Evolutionary conservation across 495 filamentous ascomycete genomes (phyloP).

Genomic region (Entonaema liquescens): DNA sequence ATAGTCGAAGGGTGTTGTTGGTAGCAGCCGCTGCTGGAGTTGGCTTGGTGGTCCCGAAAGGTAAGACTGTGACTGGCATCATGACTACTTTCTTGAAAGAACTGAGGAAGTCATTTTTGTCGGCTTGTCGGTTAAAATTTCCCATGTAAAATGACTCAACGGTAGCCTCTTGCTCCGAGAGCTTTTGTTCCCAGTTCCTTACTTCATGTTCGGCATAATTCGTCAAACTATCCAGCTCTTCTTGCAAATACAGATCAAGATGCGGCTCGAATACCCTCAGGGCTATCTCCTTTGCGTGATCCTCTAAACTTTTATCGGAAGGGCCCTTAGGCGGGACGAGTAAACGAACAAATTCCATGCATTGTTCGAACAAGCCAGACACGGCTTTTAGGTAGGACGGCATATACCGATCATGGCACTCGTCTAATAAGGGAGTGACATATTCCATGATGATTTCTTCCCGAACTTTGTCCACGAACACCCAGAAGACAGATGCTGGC

Average conservation of each 20-base stretch:
- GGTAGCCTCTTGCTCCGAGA: slow-evolving; percentile 88
- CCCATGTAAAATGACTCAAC: slow-evolving; percentile 95
- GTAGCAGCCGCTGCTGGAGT: slow-evolving; percentile 40
- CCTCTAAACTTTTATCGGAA: slow-evolving; percentile 40
- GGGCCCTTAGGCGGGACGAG: slow-evolving; percentile 63
- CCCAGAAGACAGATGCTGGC: slow-evolving; percentile 73
- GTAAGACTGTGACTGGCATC: slow-evolving; percentile 94
- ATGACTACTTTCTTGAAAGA: slow-evolving; percentile 99
- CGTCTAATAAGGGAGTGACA: slow-evolving; percentile 84
- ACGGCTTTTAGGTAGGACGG: slow-evolving; percentile 87
- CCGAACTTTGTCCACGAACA: slow-evolving; percentile 82
- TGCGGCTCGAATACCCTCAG: slow-evolving; percentile 85
- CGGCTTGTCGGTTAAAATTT: slow-evolving; percentile 90
- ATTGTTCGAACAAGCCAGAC: slow-evolving; percentile 86
- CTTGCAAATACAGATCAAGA: slow-evolving; percentile 89
- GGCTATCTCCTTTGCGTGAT: slow-evolving; percentile 67
- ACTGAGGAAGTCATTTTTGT: slow-evolving; percentile 93
- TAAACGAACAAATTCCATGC: slow-evolving; percentile 74
- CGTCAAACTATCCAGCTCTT: slow-evolving; percentile 89
- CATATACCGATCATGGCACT: slow-evolving; percentile 79
- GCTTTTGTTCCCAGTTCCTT: slow-evolving; percentile 85
- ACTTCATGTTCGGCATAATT: slow-evolving; percentile 78
- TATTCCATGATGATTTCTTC: slow-evolving; percentile 90
- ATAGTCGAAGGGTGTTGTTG: slow-evolving; percentile 38
- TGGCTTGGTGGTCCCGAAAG: slow-evolving; percentile 61